Evolutionary conservation across 352 stramenopile species (phyloP).

Genomic region (Globisporangium heterothallicum): DNA sequence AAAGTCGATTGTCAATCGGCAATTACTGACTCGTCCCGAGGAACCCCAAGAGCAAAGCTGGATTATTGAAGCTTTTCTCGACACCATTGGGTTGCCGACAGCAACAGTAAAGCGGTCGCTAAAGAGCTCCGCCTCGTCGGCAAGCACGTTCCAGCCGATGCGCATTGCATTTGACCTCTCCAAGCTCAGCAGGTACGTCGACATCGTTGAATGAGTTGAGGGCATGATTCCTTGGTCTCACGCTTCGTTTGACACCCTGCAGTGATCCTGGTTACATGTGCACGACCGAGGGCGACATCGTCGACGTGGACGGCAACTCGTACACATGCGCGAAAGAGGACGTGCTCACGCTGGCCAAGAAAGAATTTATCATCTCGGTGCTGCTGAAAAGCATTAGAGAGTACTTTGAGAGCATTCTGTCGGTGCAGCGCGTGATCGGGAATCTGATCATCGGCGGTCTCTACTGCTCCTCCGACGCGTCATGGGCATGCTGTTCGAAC

Average conservation of each 20-base stretch:
- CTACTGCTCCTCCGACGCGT: conserved; percentile 26
- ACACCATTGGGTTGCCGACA: conserved; percentile 27
- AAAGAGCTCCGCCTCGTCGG: conserved; percentile 3
- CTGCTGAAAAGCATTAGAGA: conserved; percentile 55
- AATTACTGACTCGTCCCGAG: conserved; percentile 21
- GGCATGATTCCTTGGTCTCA: background rate
- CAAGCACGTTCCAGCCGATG: conserved; percentile 54
- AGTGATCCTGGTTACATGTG: conserved; percentile 69
- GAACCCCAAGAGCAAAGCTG: conserved; percentile 16
- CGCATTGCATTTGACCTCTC: conserved; percentile 75
- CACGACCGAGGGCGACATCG: conserved; percentile 33
- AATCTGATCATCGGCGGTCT: conserved; percentile 64
- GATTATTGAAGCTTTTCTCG: conserved; percentile 35
- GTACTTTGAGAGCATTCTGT: conserved; percentile 58
- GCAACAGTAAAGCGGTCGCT: conserved; percentile 6
- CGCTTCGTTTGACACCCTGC: background rate
- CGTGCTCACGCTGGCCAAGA: conserved; percentile 59
- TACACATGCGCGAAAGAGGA: conserved; percentile 53
- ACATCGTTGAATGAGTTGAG: background rate
- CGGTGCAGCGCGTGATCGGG: conserved; percentile 57
- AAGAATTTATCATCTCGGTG: conserved; percentile 62
- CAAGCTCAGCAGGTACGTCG: conserved; percentile 46
- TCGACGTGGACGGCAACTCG: conserved; percentile 38
- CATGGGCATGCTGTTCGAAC: conserved; percentile 63
- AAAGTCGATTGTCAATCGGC: conserved; percentile 25